These are phyloP conservation scores for Talaromyces trachyspermus DNA, from an alignment of 495 filamentous ascomycete species.

Conservation along the genomic window DNA sequence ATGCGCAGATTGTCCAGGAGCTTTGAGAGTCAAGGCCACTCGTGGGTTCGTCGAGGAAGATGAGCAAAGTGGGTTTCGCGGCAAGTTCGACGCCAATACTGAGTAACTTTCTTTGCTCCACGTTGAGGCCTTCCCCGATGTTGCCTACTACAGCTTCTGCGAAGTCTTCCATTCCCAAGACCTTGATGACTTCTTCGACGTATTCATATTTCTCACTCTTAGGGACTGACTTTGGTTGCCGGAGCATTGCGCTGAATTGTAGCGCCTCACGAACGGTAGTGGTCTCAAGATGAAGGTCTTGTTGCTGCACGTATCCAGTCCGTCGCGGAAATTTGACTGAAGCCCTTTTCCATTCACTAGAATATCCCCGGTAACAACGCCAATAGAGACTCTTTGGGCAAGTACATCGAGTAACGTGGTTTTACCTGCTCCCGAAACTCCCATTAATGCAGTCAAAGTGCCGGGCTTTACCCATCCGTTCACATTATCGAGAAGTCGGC, in stretches of 20 bases:
- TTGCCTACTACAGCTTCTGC: conserved; percentile 38
- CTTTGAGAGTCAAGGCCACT: conserved; percentile 81
- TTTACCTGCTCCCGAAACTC: conserved; percentile 57
- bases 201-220: conserved; percentile 77
- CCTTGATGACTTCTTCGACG: conserved; percentile 86
- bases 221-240: conserved; percentile 67
- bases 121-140: conserved; percentile 62
- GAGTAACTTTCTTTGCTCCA: conserved; percentile 82
- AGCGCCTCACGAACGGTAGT: conserved; percentile 81
- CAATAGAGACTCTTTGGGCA: conserved; percentile 46
- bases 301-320: conserved; percentile 93
- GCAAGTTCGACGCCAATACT: conserved; percentile 91
- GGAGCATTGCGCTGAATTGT: conserved; percentile 74
- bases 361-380: conserved; percentile 47
- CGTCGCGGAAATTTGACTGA: conserved; percentile 81
- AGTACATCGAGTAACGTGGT: conserved; percentile 60
- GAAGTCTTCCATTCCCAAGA: conserved; percentile 72
- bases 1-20: conserved; percentile 72
- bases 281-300: conserved; percentile 84
- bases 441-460: conserved; percentile 60
- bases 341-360: conserved; percentile 47
- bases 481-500: conserved; percentile 55
- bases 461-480: conserved; percentile 62
- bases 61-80: conserved; percentile 79
- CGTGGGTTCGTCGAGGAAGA: conserved; percentile 94